Conservation (phyloP, 2,329 filamentous ascomycete species). For the Alternaria viburni region DNA sequence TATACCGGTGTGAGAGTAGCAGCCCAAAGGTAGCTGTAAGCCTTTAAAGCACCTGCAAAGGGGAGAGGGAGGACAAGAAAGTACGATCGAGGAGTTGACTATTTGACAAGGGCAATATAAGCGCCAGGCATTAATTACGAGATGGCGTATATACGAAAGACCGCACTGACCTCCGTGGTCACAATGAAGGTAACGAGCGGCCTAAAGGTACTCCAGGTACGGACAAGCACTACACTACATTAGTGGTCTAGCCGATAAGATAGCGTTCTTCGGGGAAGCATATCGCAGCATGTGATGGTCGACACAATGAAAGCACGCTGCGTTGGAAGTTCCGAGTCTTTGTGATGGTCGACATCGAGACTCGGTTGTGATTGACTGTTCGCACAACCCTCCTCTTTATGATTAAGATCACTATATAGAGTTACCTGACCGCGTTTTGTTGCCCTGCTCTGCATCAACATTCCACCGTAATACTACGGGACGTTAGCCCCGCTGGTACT, state of each 20-base stretch:
- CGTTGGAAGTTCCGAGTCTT: neutral
- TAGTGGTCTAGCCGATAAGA: neutral
- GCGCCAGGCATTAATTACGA: neutral
- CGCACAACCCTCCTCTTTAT: neutral
- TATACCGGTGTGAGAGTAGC: no score
- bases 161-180: neutral
- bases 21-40: no score
- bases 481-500: no score
- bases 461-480: no score
- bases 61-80: neutral
- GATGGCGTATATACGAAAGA: neutral
- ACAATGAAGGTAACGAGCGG: neutral
- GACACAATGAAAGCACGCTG: rapidly evolving
- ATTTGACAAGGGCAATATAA: neutral
- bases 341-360: neutral
- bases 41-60: no score
- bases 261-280: neutral
- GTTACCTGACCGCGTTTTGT: no score
- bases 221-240: neutral
- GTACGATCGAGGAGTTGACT: neutral
- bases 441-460: no score
- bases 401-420: no score
- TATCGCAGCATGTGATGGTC: neutral
- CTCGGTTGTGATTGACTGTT: neutral
- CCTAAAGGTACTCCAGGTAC: neutral